phyloP scores from a whole-genome alignment of 371 early-diverging fungal genomes.

The Quaeritorhiza haematococci region DNA sequence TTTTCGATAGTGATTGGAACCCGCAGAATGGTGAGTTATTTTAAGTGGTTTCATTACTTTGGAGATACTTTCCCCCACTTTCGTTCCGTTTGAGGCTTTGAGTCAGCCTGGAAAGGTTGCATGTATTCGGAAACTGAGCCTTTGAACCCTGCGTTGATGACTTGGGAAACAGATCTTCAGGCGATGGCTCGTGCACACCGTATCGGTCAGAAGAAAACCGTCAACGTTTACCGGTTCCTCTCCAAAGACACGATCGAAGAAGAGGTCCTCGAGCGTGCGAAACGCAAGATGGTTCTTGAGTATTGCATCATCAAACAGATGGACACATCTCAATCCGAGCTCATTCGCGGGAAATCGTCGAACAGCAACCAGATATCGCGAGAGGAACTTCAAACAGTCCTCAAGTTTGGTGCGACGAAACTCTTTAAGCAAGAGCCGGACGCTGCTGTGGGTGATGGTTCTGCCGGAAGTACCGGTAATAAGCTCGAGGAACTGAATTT shows the following conservation, averaged over 20 bases:
- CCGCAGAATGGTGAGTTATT: slow-evolving; percentile 85
- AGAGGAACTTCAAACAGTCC: slow-evolving; percentile 87
- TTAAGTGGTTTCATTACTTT: slow-evolving; percentile 8
- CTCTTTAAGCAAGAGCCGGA: slow-evolving; percentile 68
- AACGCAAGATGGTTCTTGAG: slow-evolving; percentile 97
- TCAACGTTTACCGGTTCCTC: slow-evolving; percentile 97
- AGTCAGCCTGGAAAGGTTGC: no score
- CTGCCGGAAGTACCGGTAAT: slow-evolving; percentile 24
- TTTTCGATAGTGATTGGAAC: slow-evolving; percentile 99
- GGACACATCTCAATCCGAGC: slow-evolving; percentile 70
- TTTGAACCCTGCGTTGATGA: slow-evolving; percentile 1
- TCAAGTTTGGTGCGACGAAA: slow-evolving; percentile 96
- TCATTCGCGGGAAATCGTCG: slow-evolving; percentile 19
- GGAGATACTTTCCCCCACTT: no score
- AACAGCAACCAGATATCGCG: slow-evolving; percentile 40
- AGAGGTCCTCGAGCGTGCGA: slow-evolving; percentile 93
- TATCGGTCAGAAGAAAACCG: slow-evolving; percentile 94
- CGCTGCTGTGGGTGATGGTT: slow-evolving; percentile 1
- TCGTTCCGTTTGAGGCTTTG: no score
- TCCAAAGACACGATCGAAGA: slow-evolving; percentile 98
- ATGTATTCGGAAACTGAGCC: no score
- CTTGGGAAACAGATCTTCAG: slow-evolving; percentile 72
- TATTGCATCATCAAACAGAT: slow-evolving; percentile 96
- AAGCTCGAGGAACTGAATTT: slow-evolving; percentile 88
- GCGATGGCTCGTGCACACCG: slow-evolving; percentile 99